Evolutionary conservation across 306 rosid genomes (phyloP), one percentile per base, ranked within the genome.

Genomic region (Cicer pinnatifidum): DNA sequence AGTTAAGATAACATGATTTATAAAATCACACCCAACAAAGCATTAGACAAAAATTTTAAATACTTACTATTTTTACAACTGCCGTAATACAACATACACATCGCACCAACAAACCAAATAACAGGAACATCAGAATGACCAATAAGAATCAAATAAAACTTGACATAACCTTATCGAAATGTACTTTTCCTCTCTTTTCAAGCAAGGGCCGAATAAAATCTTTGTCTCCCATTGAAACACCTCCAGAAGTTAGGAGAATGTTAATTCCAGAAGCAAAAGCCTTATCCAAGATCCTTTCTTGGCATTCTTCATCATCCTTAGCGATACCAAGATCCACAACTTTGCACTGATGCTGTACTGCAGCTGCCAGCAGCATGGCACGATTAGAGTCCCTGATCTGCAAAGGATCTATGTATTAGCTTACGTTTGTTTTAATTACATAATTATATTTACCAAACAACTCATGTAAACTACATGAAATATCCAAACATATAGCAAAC

Each of bases 211-310:
- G 91, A 71, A 91, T 88, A 80, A 84, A 93, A 84, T 93, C 98
- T 88, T 67, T 93, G 88, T 93, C 97, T 82, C 96, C 98, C 98
- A 91, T 91, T 38, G 98, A 91, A 84, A 93, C 97, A 71, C 98
- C 98, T 62, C 98, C 98, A 74, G 98, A 91, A 85, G 97, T 88
- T 56, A 93, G 76, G 81, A 93, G 96, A 86, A 93, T 85, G 65
- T 93, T 69, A 71, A 84, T 82, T 67, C 94, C 97, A 80, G 97
- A 69, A 70, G 90, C 84, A 76, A 91, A 79, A 69, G 88, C 97
- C 80, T 87, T 59, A 77, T 89, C 87, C 82, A 91, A 84, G 76
- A 87, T 83, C 78, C 80, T 84, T 78, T 80, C 96, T 9, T 86
- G 96, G 77, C 54, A 86, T 50, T 78, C 86, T 86, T 91, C 82